Conservation (phyloP, 768 basidiomycete genomes). For the Cubamyces lactineus region DNA sequence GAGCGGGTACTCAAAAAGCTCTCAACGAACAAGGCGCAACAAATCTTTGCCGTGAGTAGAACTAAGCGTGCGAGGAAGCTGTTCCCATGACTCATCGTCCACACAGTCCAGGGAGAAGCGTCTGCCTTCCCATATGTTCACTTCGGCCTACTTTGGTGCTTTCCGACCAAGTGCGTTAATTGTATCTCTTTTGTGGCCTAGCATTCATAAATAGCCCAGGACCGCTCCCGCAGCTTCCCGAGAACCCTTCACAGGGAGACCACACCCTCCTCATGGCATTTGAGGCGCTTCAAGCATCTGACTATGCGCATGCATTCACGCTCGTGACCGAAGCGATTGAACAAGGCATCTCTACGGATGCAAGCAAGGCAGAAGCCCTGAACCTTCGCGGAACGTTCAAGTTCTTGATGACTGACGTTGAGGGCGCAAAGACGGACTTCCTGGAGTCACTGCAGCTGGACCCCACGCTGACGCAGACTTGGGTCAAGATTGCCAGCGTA, state of each 20-base stretch:
- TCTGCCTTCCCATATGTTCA: slow-evolving; percentile 88
- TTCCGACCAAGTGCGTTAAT: slow-evolving; percentile 82
- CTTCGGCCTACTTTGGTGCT: slow-evolving; percentile 94
- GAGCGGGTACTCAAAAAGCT: slow-evolving; percentile 92
- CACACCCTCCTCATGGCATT: slow-evolving; percentile 78
- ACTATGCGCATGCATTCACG: slow-evolving; percentile 81
- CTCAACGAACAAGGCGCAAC: slow-evolving; percentile 68
- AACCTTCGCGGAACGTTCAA: slow-evolving; percentile 97
- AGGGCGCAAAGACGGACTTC: slow-evolving; percentile 82
- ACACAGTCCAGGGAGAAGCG: slow-evolving; percentile 72
- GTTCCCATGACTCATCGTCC: background rate
- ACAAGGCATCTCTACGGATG: slow-evolving; percentile 80
- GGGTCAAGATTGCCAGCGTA: slow-evolving; percentile 96
- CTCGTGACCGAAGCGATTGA: slow-evolving; percentile 84
- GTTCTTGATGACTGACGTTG: slow-evolving; percentile 89
- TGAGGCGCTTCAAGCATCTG: slow-evolving; percentile 80
- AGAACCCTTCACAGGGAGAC: slow-evolving; percentile 78
- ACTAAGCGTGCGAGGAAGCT: no score
- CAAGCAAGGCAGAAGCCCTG: slow-evolving; percentile 81
- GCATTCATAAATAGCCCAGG: slow-evolving; percentile 42
- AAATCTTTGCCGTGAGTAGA: slow-evolving; percentile 65
- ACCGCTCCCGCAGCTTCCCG: slow-evolving; percentile 71
- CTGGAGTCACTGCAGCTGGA: slow-evolving; percentile 70
- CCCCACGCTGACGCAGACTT: slow-evolving; percentile 78
- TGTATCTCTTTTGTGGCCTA: background rate